Conservation (phyloP, 176 grass and related monocot species). For the Triticum dicoccoides region DNA sequence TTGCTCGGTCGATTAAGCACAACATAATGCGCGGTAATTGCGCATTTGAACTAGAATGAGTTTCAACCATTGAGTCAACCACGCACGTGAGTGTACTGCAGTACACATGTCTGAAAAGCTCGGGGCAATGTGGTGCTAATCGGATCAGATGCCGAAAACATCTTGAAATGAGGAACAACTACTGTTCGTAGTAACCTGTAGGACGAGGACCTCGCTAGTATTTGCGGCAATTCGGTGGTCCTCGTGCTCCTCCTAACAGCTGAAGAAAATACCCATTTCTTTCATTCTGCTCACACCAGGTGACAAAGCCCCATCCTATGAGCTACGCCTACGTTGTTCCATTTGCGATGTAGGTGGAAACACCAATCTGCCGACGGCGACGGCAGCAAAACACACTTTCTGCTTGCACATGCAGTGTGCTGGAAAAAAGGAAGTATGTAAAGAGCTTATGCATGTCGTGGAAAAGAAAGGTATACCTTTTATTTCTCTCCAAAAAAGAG, state of each 20-base stretch:
- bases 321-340: not conserved
- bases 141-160: slow-evolving; percentile 20
- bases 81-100: not conserved
- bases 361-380: slow-evolving; percentile 16
- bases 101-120: slow-evolving; percentile 1
- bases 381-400: slow-evolving; percentile 23
- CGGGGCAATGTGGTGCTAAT: not conserved
- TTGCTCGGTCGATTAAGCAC: not conserved
- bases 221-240: slow-evolving; percentile 44
- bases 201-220: slow-evolving; percentile 15
- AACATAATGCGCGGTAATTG: not conserved
- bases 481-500: not conserved
- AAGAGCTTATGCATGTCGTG: not conserved
- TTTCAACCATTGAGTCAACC: not conserved
- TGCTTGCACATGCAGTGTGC: slow-evolving; percentile 17
- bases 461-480: not conserved
- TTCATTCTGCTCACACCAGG: not conserved
- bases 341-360: not conserved
- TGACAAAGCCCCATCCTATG: not conserved
- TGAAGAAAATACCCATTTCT: not conserved
- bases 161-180: slow-evolving; percentile 26
- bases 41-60: not conserved
- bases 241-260: not conserved
- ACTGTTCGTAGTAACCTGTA: not conserved
- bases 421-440: not conserved